These are phyloP conservation scores for Emmonsia crescens DNA, from an alignment of 2,329 filamentous ascomycete genomes.

Conservation along the genomic window DNA sequence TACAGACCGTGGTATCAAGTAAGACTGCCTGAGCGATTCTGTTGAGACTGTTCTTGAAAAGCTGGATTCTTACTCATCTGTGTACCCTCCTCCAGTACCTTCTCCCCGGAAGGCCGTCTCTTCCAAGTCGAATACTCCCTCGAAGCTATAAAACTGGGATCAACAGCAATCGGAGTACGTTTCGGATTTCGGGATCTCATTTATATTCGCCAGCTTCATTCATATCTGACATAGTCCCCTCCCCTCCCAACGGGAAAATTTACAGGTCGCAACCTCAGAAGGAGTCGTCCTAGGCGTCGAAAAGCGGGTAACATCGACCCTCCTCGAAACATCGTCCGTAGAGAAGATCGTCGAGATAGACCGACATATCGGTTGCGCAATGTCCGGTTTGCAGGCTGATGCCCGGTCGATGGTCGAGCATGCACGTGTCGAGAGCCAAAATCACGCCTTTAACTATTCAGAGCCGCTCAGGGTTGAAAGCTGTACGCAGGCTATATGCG, in stretches of 20 bases:
- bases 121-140: constrained; percentile 99
- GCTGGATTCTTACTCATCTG: constrained; percentile 17
- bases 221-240: constrained; percentile 14
- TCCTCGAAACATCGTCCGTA: constrained; percentile 93
- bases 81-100: constrained; percentile 62
- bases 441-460: constrained; percentile 95
- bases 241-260: neutral
- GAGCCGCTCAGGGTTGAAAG: constrained; percentile 91
- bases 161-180: constrained; percentile 84
- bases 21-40: constrained; percentile 29
- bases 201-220: neutral
- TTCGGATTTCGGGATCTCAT: neutral
- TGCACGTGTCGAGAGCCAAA: constrained; percentile 93
- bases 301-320: constrained; percentile 95
- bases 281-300: constrained; percentile 95
- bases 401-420: constrained; percentile 97
- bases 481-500: constrained; percentile 97
- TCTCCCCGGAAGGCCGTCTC: constrained; percentile 97
- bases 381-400: constrained; percentile 95
- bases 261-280: constrained; percentile 73
- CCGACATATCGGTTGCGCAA: constrained; percentile 96
- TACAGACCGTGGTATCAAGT: constrained; percentile 95
- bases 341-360: constrained; percentile 99
- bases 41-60: constrained; percentile 6
- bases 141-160: constrained; percentile 98